Evolutionary conservation across 2,329 filamentous ascomycete genomes (phyloP), one percentile per base, ranked within the genome.

Genomic region (Talaromyces amestolkiae): DNA sequence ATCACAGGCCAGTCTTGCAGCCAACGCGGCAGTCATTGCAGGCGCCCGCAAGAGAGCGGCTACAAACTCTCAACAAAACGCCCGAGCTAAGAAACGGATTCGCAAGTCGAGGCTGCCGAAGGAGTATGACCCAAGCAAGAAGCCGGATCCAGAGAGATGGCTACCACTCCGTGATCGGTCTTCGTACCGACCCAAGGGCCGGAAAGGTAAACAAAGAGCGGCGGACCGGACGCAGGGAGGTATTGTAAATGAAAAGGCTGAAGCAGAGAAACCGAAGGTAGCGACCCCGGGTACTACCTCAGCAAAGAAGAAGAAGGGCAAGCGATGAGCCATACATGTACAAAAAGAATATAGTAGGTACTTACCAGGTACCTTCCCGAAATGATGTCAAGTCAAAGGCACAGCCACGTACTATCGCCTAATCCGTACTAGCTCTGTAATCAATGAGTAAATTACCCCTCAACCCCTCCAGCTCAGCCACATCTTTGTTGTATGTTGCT

Each of bases 71-170:
- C 72, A 73, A 56, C 75, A 74, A 58, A 71, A 77, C 37, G 70
- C 69, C 11, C 73, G 74, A 17, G 70, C 70, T 6, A 78, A 75
- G 66, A 81, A 80, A 67, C 80, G 80, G 5, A 69, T 81, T 22
- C 78, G 81, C 37, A 81, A 81, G 68, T 81, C 80, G 22, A 76
- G 79, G 54, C 71, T 82, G 22, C 81, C 81, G 9, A 83, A 82
- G 72, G 78, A 83, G 64, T 81, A 78, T 65, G 91, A 92, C 66
- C 86, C 91, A 61, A 87, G 85, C 71, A 96, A 93, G 82, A 89
- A 88, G 69, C 86, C 91, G 39, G 95, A 99, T 77, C 89, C 92
- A 0, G 95, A 99, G 79, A 85, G 95, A 68, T 99, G 95, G 95
- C 80, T 99, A 67, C 94, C 95, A 13, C 83, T 98, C 72, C 88